Percentiles rank a stretch among this genome's conserved stretches.
phyloP scores from a whole-genome alignment of 2,329 filamentous ascomycete species.

The Penicillium verrucosum region DNA sequence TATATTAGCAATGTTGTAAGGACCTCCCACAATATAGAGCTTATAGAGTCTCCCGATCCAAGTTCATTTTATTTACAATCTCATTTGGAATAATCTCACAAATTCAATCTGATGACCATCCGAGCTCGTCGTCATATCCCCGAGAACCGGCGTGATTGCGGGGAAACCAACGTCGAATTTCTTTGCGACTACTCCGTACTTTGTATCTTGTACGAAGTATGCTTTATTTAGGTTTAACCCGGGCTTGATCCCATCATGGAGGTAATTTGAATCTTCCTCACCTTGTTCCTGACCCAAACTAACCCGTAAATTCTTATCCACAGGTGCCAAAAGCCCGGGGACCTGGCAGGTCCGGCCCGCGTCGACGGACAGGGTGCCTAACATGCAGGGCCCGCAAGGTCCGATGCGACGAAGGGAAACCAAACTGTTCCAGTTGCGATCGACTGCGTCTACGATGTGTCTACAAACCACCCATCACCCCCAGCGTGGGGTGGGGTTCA shows the following conservation, averaged over 20 bases:
- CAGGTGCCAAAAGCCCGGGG: conserved; percentile 31
- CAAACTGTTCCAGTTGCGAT: conserved; percentile 35
- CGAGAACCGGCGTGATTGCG: background rate
- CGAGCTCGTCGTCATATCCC: background rate
- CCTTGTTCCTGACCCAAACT: conserved; percentile 8
- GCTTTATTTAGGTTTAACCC: background rate
- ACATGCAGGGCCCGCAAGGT: conserved; percentile 38
- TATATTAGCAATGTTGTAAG: background rate
- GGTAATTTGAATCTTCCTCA: conserved; percentile 7
- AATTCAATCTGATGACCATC: background rate
- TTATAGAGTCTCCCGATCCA: background rate
- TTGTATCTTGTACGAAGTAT: background rate
- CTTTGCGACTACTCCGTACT: background rate
- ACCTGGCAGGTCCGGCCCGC: conserved; percentile 35
- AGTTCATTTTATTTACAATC: background rate
- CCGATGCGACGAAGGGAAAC: conserved; percentile 36
- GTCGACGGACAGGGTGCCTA: conserved; percentile 34
- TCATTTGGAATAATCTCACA: background rate
- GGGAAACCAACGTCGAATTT: background rate
- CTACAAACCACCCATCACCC: conserved; percentile 27
- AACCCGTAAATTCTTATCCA: conserved; percentile 2
- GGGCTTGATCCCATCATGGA: conserved; percentile 20
- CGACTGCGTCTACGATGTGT: conserved; percentile 31
- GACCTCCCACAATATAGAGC: background rate
- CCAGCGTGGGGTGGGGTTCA: conserved; percentile 6